A percentile compares a stretch with the other conserved stretches of the same genome.
phyloP scores from a whole-genome alignment of 1,139 yeast genomes.

The Kodamaea plutei region DNA sequence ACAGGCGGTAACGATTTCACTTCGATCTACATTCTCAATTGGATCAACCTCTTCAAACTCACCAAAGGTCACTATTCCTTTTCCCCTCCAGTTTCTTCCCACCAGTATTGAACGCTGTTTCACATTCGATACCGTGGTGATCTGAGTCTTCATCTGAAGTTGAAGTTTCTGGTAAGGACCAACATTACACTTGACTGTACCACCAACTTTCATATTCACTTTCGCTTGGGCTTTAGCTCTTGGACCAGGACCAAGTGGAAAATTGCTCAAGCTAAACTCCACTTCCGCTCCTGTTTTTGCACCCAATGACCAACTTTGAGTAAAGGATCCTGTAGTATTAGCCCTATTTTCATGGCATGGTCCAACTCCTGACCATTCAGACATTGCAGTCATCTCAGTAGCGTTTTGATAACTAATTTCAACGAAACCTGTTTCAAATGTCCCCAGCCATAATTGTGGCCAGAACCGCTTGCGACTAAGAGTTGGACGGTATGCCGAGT shows the following conservation, averaged over 20 bases:
- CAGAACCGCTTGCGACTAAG: too few species aligned
- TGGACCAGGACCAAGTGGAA: constrained; percentile 14
- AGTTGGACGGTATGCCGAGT: not conserved
- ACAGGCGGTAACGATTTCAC: too few species aligned
- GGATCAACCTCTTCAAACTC: constrained; percentile 17
- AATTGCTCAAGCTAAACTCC: constrained; percentile 14
- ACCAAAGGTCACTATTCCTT: constrained; percentile 11
- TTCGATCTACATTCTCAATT: too few species aligned
- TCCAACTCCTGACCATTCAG: constrained; percentile 12
- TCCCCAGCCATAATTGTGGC: constrained; percentile 1
- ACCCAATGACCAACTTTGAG: constrained; percentile 22
- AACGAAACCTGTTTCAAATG: constrained; percentile 1
- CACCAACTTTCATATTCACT: constrained; percentile 14
- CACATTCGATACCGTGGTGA: constrained; percentile 14
- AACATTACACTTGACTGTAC: constrained; percentile 20
- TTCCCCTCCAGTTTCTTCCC: constrained; percentile 3
- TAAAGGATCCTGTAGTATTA: constrained; percentile 16
- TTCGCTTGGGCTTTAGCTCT: constrained; percentile 12
- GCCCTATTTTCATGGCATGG: constrained; percentile 11
- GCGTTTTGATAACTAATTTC: constrained; percentile 11
- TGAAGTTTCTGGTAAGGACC: constrained; percentile 20
- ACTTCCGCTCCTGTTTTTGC: constrained; percentile 14
- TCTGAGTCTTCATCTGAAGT: constrained; percentile 18
- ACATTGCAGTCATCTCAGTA: not conserved
- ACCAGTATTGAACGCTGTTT: constrained; percentile 15